phyloP scores from a whole-genome alignment of 129 eudicot species.

The Arctium lappa region DNA sequence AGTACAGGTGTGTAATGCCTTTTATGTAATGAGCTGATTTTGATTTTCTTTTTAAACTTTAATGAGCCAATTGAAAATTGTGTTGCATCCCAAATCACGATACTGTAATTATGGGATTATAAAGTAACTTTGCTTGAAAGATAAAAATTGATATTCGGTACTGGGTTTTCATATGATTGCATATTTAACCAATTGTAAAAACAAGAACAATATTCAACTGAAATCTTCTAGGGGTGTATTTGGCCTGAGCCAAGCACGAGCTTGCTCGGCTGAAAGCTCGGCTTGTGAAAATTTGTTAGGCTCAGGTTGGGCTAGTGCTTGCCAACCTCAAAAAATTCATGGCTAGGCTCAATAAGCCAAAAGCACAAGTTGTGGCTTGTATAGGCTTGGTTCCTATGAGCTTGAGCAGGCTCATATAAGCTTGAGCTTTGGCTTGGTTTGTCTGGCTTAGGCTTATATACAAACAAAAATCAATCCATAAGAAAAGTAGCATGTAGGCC shows the following conservation, averaged over 20 bases:
- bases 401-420: not conserved
- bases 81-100: not conserved
- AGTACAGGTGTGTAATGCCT: conserved; percentile 61
- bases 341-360: not conserved
- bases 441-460: not conserved
- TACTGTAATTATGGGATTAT: not conserved
- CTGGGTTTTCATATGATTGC: not conserved
- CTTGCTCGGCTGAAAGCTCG: not conserved
- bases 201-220: not conserved
- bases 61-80: not conserved
- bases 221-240: not conserved
- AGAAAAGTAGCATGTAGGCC: not conserved
- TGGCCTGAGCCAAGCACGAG: not conserved
- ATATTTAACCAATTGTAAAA: not conserved
- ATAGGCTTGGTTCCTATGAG: not conserved
- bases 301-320: not conserved
- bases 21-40: not conserved
- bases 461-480: too few species aligned
- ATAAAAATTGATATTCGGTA: not conserved
- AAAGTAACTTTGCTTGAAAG: not conserved
- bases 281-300: not conserved
- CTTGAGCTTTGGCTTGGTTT: not conserved
- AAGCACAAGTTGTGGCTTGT: not conserved
- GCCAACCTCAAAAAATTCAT: too few species aligned
- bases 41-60: not conserved